Conservation (phyloP, 2,329 filamentous ascomycete species). For the Diaporthe australafricana region DNA sequence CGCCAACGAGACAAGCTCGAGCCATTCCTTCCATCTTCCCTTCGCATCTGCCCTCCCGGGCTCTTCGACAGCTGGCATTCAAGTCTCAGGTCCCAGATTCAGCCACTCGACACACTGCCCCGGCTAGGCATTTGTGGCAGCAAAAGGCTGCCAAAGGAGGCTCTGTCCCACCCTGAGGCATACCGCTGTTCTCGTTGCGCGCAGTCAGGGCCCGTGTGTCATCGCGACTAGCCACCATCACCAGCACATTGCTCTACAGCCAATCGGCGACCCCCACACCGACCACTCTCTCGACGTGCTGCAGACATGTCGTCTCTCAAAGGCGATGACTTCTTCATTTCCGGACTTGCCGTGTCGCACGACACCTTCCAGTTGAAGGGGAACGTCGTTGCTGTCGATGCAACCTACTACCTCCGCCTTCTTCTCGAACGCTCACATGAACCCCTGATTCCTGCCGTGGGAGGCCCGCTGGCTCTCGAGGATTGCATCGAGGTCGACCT, state of each 20-base stretch:
- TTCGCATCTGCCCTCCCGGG: slow-evolving; percentile 2
- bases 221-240: not conserved
- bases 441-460: slow-evolving; percentile 88
- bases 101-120: not conserved
- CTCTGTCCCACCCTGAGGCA: not conserved
- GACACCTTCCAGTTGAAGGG: slow-evolving; percentile 79
- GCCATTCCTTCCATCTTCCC: slow-evolving; percentile 31
- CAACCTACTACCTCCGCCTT: slow-evolving; percentile 86
- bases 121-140: slow-evolving; percentile 17
- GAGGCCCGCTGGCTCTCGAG: slow-evolving; percentile 85
- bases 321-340: slow-evolving; percentile 37
- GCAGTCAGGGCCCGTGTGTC: not conserved
- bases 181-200: not conserved
- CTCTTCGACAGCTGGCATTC: not conserved
- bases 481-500: slow-evolving; percentile 82
- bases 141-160: slow-evolving; percentile 22
- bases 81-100: not conserved
- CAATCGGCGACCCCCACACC: not conserved
- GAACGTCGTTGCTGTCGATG: slow-evolving; percentile 85
- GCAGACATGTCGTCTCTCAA: slow-evolving; percentile 30
- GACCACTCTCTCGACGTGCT: not conserved
- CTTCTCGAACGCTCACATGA: slow-evolving; percentile 84
- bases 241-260: not conserved
- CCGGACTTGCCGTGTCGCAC: slow-evolving; percentile 50
- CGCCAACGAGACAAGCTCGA: slow-evolving; percentile 36